Conservation (phyloP, 2,329 filamentous ascomycete genomes). For the Elsinoe necatrix region DNA sequence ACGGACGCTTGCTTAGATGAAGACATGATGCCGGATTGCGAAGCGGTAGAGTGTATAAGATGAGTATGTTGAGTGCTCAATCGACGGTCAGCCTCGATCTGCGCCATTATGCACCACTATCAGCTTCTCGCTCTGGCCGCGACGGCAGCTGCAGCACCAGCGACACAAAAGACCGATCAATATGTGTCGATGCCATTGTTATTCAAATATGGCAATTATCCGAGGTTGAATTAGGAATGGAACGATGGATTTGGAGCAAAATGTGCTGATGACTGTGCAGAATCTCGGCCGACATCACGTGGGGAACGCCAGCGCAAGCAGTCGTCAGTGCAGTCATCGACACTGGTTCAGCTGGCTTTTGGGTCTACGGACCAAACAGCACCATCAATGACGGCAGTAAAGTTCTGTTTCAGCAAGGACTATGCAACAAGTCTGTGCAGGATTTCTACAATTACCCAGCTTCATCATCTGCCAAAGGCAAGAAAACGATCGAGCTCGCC, state of each 20-base stretch:
- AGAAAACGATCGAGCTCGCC: background rate
- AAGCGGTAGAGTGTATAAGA: background rate
- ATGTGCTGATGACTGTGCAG: background rate
- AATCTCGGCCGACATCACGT: conserved; percentile 16
- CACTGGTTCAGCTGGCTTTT: conserved; percentile 17
- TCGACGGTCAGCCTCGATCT: background rate
- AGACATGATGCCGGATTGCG: background rate
- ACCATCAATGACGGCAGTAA: conserved; percentile 19
- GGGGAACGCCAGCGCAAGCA: conserved; percentile 15
- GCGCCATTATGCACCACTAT: background rate
- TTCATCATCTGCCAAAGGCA: background rate
- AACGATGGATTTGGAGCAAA: background rate
- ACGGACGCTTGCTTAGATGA: background rate
- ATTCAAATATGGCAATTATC: conserved; percentile 18
- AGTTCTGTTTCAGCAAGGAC: conserved; percentile 12
- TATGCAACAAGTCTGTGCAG: conserved; percentile 17
- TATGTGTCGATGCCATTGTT: background rate
- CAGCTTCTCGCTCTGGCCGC: background rate
- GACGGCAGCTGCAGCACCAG: background rate
- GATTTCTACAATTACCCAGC: conserved; percentile 17
- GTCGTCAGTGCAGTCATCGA: conserved; percentile 16
- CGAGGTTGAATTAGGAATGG: conserved; percentile 7
- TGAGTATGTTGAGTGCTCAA: background rate
- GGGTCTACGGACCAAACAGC: conserved; percentile 17
- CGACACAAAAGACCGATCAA: background rate